Evolutionary conservation across 2,329 filamentous ascomycete genomes (phyloP), one percentile per base, ranked within the genome.

Genomic region (Bisporella sp.): DNA sequence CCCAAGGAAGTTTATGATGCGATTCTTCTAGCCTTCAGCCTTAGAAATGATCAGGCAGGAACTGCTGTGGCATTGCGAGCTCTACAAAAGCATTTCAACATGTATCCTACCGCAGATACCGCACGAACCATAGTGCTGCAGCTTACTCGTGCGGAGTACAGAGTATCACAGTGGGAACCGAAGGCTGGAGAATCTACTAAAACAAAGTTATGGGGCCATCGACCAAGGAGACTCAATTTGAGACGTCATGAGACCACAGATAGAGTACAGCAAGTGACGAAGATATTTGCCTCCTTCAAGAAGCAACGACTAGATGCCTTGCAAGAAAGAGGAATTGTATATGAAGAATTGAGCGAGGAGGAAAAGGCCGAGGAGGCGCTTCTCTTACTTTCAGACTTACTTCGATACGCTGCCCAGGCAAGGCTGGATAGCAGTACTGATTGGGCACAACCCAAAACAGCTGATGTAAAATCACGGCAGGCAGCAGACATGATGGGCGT

Each of bases 21-120:
- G 50, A 74, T 79, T 44, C 69, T 77, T 31, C 68, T 72, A 32
- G 73, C 70, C 56, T 77, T 79, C 60, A 75, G 73, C 52, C 62
- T 76, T 6, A 69, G 68, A 1, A 68, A 72, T 45, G 76, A 79
- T 55, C 64, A 73, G 11, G 55, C 68, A 3, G 76, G 74, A 32
- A 73, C 71, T 4, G 64, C 78, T 28, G 70, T 78, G 32, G 74
- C 74, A 1, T 62, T 79, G 9, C 66, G 71, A 47, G 69, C 70
- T 1, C 59, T 79, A 60, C 66, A 67, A 45, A 55, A 67, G 13
- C 57, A 60, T 5, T 78, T 77, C 50, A 64, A 66, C 32, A 66
- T 70, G 46, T 68, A 67, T 46, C 76, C 76, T 0, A 71, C 71
- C 49, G 66, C 72, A 46, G 65, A 66, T 28, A 76, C 73, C 8